Evolutionary conservation across 805 yeast genomes (phyloP).

Genomic region (Hagleromyces aurorensis): DNA sequence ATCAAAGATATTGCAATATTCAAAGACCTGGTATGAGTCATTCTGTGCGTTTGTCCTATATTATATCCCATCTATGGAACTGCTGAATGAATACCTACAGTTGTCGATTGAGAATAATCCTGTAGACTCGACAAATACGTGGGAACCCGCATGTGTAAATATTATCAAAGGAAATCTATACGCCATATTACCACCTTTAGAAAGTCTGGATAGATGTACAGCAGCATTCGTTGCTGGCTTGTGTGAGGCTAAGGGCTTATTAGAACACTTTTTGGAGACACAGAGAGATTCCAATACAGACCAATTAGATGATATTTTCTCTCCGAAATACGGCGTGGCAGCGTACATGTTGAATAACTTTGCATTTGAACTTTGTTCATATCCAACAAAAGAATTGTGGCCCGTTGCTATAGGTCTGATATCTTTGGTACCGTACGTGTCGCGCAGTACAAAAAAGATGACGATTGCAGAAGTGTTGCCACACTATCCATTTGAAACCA

Average conservation of each 20-base stretch:
- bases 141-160: constrained; percentile 52
- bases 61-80: constrained; percentile 46
- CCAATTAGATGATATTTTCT: constrained; percentile 27
- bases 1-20: constrained; percentile 40
- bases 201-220: constrained; percentile 52
- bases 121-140: constrained; percentile 35
- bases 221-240: constrained; percentile 55
- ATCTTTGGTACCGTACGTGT: constrained; percentile 38
- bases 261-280: constrained; percentile 34
- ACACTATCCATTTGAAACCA: constrained; percentile 49
- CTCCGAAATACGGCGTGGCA: constrained; percentile 40
- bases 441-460: constrained; percentile 27
- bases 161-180: constrained; percentile 49
- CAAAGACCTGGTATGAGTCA: constrained; percentile 64
- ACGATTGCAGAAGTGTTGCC: constrained; percentile 53
- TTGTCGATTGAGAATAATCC: constrained; percentile 30
- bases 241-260: constrained; percentile 55
- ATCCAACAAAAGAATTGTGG: constrained; percentile 40
- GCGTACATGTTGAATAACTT: constrained; percentile 24
- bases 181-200: constrained; percentile 50
- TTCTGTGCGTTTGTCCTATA: constrained; percentile 48
- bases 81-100: constrained; percentile 36
- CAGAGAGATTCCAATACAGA: too few species aligned
- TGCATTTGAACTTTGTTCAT: constrained; percentile 27
- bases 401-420: constrained; percentile 66